Base-by-base conservation (phyloP, 179 eudicot species). In the Beta corolliflora region DNA sequence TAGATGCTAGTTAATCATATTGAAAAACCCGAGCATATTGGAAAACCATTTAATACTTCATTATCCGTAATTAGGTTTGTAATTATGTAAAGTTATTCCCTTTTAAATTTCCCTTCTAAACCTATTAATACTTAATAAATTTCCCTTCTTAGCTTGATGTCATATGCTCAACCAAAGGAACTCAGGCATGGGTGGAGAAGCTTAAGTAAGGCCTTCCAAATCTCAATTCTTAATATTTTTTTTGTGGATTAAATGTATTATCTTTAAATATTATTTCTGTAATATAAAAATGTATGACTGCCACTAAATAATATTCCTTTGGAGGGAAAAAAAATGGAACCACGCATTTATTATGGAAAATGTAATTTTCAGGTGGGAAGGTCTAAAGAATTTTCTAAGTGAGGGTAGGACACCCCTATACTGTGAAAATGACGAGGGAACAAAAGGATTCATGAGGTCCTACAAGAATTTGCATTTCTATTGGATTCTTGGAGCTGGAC, bases 401-500 rank as follows among this genome's bases (percentile, higher is more conserved):
- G 79, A 78, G 85, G 81, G 81, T 4, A 91, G 97, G 82, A 90
- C 84, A 78, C 89, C 98, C 5, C n/a, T 95, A 44, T 89, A 88
- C 80, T 93, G 98, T 86, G 93, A 84, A 29, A 81, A 29, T 14
- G 83, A 65, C 14, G 63, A 69, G 18, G 79, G 81, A 64, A 94
- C 99, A n/a, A 92, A 86, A 72, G 99, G 89, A 7, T 94, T 92
- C 85, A 84, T 52, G 18, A 91, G 80, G 66, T 93, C 99, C 7
- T 89, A 87, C 89, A 88, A 80, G 44, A 93, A 95, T 72, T 87
- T 95, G 56, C 93, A 90, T 82, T 95, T 95, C 88, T 95, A 91
- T 81, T 95, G 99, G 99, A 89, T 95, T 86, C 98, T 95, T 87
- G 86, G 86, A 77, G 98, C 99, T 46, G 99, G 98, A 45, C 98